A percentile compares a stretch with the other conserved stretches of the same genome.
phyloP scores from a whole-genome alignment of 176 grass and related monocot species.

The Pharus latifolius region DNA sequence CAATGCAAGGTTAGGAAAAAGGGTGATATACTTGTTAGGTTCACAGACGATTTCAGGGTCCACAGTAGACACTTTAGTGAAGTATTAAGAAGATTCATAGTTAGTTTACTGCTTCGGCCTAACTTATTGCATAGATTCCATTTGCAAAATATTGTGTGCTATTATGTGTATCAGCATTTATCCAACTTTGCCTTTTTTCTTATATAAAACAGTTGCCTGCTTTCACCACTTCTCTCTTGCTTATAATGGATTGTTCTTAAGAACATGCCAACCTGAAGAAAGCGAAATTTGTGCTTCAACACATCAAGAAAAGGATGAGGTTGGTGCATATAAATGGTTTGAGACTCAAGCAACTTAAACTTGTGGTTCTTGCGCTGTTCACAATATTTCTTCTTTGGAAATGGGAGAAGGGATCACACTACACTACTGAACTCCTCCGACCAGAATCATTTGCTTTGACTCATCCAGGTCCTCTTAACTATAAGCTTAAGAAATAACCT shows the following conservation, averaged over 20 bases:
- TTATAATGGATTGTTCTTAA: constrained; percentile 26
- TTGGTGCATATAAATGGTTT: constrained; percentile 65
- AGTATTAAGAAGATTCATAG: background rate
- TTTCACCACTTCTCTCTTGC: background rate
- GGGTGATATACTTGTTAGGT: no score
- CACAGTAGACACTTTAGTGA: no score
- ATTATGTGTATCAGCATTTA: background rate
- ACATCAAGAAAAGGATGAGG: constrained; percentile 61
- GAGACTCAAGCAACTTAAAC: constrained; percentile 70
- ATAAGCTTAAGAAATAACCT: background rate
- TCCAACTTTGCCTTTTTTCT: background rate
- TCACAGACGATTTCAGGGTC: no score
- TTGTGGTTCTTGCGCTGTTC: constrained; percentile 52
- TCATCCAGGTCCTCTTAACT: constrained; percentile 51
- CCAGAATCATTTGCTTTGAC: constrained; percentile 48
- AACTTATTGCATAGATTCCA: background rate
- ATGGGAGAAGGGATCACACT: constrained; percentile 74
- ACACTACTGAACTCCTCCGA: constrained; percentile 21
- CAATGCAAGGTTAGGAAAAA: no score
- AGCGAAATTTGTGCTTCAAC: background rate
- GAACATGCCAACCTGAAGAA: background rate
- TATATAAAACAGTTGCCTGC: constrained; percentile 13
- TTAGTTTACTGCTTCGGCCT: background rate
- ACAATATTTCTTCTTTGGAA: constrained; percentile 78
- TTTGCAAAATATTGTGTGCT: background rate